Conservation (phyloP, 192 early-diverging fungal species). For the Coemansia asiatica region DNA sequence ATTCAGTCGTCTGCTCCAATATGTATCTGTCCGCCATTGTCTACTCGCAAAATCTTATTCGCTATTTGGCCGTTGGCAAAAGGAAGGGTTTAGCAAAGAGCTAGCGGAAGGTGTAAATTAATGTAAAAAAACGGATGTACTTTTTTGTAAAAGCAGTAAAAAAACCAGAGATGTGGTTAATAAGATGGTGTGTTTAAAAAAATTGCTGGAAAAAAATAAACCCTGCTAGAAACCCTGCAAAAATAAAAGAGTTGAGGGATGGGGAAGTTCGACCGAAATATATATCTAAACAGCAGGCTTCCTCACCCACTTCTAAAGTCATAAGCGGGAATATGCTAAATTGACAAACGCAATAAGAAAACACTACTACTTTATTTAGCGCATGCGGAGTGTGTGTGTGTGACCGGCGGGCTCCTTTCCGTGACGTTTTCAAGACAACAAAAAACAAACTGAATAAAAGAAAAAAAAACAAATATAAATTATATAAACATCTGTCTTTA, state of each 20-base stretch:
- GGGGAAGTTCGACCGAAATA: neutral
- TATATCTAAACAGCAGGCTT: too few species aligned
- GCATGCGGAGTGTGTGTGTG: neutral
- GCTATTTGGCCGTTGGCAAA: neutral
- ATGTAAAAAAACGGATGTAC: too few species aligned
- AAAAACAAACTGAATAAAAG: neutral
- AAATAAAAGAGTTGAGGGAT: neutral
- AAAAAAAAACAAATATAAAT: too few species aligned
- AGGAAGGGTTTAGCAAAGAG: neutral
- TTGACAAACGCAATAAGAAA: neutral
- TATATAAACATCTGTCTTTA: too few species aligned
- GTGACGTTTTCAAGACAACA: neutral
- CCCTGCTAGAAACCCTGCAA: neutral
- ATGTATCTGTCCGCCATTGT: slow-evolving; percentile 41
- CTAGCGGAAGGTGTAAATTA: too few species aligned
- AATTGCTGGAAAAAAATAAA: slow-evolving; percentile 4
- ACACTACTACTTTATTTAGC: neutral
- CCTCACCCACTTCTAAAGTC: too few species aligned
- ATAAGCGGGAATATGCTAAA: neutral
- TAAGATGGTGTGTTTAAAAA: neutral
- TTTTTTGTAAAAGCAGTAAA: slow-evolving; percentile 2
- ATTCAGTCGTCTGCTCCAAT: slow-evolving; percentile 33
- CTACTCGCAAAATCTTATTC: neutral
- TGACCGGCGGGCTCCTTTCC: neutral
- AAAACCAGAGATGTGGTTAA: neutral